Evolutionary conservation across 2,329 filamentous ascomycete species (phyloP).

Genomic region (Claviceps capensis): DNA sequence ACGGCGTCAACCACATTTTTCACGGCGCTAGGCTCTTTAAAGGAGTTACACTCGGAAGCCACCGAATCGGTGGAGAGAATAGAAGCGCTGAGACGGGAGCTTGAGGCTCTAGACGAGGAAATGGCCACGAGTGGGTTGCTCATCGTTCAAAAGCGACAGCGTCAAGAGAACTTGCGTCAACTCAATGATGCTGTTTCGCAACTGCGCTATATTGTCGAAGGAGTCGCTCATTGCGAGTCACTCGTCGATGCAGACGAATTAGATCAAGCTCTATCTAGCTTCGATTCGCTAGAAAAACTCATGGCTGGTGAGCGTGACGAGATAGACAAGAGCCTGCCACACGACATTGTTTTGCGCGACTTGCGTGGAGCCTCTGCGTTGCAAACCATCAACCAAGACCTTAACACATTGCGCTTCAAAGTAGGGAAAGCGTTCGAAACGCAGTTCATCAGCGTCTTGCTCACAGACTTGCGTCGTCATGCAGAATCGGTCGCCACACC

Average conservation of each 20-base stretch:
- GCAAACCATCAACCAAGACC: conserved; percentile 64
- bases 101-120: conserved; percentile 70
- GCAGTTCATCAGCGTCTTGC: conserved; percentile 62
- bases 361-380: conserved; percentile 65
- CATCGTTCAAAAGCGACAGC: conserved; percentile 68
- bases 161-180: conserved; percentile 72
- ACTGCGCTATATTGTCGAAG: conserved; percentile 63
- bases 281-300: conserved; percentile 66
- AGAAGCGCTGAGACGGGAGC: conserved; percentile 62
- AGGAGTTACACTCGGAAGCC: conserved; percentile 83
- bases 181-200: conserved; percentile 74
- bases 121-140: conserved; percentile 76
- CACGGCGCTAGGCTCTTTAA: conserved; percentile 77
- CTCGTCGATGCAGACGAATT: conserved; percentile 74
- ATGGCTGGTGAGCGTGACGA: conserved; percentile 56
- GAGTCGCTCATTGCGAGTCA: conserved; percentile 62
- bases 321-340: conserved; percentile 15
- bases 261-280: conserved; percentile 62
- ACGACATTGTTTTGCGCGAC: conserved; percentile 40
- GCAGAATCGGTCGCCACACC: conserved; percentile 55
- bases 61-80: conserved; percentile 84
- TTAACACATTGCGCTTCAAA: conserved; percentile 60
- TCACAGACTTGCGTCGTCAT: conserved; percentile 72
- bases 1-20: conserved; percentile 95
- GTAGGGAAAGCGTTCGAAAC: conserved; percentile 80